Percentiles rank a stretch among this genome's conserved stretches.
Conservation (phyloP, 805 yeast genomes). For the Torulaspora delbrueckii region DNA sequence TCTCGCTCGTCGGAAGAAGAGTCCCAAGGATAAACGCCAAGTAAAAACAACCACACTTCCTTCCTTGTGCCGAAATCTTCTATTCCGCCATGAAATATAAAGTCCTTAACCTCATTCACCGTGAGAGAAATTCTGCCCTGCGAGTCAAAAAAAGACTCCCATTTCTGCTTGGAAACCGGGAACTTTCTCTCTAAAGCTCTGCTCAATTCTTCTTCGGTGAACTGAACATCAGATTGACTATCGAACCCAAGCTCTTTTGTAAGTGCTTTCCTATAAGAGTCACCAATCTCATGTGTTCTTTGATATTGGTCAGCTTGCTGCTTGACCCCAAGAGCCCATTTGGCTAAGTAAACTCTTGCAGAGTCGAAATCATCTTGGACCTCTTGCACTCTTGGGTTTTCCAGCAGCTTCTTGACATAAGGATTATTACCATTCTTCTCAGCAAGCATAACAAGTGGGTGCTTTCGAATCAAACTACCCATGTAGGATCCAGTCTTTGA, state of each 20-base stretch:
- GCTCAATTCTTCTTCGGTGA: slow-evolving; percentile 37
- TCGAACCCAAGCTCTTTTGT: slow-evolving; percentile 59
- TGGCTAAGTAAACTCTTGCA: slow-evolving; percentile 86
- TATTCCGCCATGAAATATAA: slow-evolving; percentile 89
- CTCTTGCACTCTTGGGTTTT: slow-evolving; percentile 72
- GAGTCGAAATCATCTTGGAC: slow-evolving; percentile 87
- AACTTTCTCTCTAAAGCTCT: slow-evolving; percentile 59
- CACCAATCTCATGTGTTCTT: slow-evolving; percentile 47
- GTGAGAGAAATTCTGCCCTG: slow-evolving; percentile 73
- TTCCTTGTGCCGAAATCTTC: slow-evolving; percentile 47
- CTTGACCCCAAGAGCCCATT: slow-evolving; percentile 93
- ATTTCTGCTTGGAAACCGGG: slow-evolving; percentile 50
- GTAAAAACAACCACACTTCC: slow-evolving; percentile 81
- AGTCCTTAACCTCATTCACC: slow-evolving; percentile 67
- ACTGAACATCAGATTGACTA: slow-evolving; percentile 25
- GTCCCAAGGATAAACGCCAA: slow-evolving; percentile 88
- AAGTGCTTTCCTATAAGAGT: slow-evolving; percentile 51
- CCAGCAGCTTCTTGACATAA: slow-evolving; percentile 49
- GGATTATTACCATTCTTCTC: slow-evolving; percentile 42
- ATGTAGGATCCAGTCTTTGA: slow-evolving; percentile 33
- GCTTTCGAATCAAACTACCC: slow-evolving; percentile 23
- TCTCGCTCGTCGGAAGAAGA: slow-evolving; percentile 65
- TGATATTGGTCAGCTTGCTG: slow-evolving; percentile 71
- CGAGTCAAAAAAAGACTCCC: slow-evolving; percentile 80
- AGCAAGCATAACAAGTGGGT: slow-evolving; percentile 29